These are phyloP conservation scores for Actinidia arguta DNA, from an alignment of 179 eudicot species.

Conservation along the genomic window DNA sequence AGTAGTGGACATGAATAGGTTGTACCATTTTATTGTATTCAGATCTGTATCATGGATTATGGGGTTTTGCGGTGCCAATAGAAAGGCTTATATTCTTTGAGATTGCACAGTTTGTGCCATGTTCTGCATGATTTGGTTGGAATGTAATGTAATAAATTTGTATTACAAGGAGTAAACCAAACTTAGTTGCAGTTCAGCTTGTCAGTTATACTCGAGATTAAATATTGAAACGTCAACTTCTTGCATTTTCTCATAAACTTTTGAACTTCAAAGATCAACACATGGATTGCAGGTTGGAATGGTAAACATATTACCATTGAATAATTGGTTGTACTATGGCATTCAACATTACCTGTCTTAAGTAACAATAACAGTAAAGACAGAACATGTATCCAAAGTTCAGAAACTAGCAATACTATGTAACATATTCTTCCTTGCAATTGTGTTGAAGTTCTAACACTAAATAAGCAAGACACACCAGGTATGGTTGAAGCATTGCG, in stretches of 20 bases:
- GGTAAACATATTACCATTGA: neutral
- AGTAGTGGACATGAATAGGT: no score
- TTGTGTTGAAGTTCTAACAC: neutral
- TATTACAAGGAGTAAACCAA: neutral
- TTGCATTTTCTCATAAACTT: neutral
- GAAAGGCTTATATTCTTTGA: no score
- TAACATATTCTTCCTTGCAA: neutral
- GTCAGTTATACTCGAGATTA: no score
- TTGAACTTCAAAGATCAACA: neutral
- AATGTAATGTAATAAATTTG: neutral
- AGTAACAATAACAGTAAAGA: neutral
- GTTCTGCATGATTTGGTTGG: neutral
- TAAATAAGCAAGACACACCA: conserved; percentile 40
- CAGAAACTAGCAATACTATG: neutral
- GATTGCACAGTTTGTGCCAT: no score
- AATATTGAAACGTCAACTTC: neutral
- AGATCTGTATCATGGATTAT: no score
- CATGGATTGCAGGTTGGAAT: neutral
- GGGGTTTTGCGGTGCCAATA: no score
- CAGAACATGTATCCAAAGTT: neutral
- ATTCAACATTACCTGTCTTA: neutral
- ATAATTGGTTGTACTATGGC: neutral
- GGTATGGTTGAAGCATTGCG: conserved; percentile 61
- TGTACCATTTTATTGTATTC: no score
- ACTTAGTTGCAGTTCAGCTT: neutral